A percentile compares a stretch with the other conserved stretches of the same genome.
These are phyloP conservation scores for Penicillium hordei DNA, from an alignment of 2,329 filamentous ascomycete genomes.

Conservation along the genomic window DNA sequence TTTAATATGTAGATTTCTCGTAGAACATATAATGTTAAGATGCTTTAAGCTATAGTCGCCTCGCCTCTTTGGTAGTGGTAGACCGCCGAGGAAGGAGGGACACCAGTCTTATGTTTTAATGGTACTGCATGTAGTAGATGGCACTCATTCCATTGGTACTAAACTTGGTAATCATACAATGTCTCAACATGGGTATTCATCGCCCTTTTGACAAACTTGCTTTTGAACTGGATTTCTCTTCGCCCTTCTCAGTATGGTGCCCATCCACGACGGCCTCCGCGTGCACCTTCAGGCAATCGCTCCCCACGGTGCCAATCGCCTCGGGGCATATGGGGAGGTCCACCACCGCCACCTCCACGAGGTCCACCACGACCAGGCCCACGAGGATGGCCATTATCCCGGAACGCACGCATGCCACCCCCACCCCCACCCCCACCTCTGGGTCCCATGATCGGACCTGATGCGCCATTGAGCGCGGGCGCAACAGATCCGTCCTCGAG, in stretches of 20 bases:
- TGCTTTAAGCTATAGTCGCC: background rate
- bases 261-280: constrained; percentile 42
- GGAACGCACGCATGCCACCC: constrained; percentile 43
- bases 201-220: background rate
- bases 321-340: constrained; percentile 34
- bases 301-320: constrained; percentile 53
- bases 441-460: constrained; percentile 35
- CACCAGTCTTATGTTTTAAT: background rate
- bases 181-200: constrained; percentile 9
- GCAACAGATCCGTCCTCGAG: constrained; percentile 71
- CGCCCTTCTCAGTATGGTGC: constrained; percentile 36
- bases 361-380: constrained; percentile 44
- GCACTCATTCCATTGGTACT: constrained; percentile 4
- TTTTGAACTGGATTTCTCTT: background rate
- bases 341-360: constrained; percentile 37
- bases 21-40: background rate
- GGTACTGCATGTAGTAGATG: background rate
- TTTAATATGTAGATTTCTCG: background rate
- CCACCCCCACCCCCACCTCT: constrained; percentile 33
- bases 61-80: too few species aligned
- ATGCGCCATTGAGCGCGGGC: constrained; percentile 39
- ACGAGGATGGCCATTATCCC: constrained; percentile 49
- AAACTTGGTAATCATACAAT: constrained; percentile 18
- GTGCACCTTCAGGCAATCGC: constrained; percentile 43
- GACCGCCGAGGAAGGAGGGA: background rate